Conservation (phyloP, 805 yeast species). For the Pichia nanzhaoensis region DNA sequence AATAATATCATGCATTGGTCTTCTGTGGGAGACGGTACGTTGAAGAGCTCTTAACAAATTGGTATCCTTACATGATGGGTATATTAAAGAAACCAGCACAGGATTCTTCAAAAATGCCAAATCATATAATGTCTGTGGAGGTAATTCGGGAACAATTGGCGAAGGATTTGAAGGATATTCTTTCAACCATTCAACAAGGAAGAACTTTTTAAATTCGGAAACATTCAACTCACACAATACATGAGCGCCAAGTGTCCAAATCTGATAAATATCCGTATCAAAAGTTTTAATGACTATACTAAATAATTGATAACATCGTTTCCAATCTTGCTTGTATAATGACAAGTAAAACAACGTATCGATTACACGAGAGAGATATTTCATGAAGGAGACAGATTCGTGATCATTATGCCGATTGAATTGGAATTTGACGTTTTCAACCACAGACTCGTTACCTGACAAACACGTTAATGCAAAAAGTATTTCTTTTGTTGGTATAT, state of each 20-base stretch:
- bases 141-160: conserved; percentile 1
- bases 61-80: neutral
- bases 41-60: neutral
- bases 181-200: neutral
- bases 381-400: neutral
- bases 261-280: conserved; percentile 43
- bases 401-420: neutral
- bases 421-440: neutral
- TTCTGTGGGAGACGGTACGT: neutral
- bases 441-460: neutral
- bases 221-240: conserved; percentile 34
- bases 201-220: conserved; percentile 16
- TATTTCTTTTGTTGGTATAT: neutral
- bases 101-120: conserved; percentile 8
- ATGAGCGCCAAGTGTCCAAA: conserved; percentile 63
- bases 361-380: conserved; percentile 25
- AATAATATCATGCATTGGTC: conserved; percentile 3
- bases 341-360: conserved; percentile 41
- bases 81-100: neutral
- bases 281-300: conserved; percentile 42
- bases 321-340: conserved; percentile 47
- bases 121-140: neutral
- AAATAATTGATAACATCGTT: conserved; percentile 46
- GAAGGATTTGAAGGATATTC: neutral
- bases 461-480: neutral